Evolutionary conservation across 176 grass and related monocot species (phyloP), one percentile per base, ranked within the genome.

Genomic region (Hsuehochloa calcarea): DNA sequence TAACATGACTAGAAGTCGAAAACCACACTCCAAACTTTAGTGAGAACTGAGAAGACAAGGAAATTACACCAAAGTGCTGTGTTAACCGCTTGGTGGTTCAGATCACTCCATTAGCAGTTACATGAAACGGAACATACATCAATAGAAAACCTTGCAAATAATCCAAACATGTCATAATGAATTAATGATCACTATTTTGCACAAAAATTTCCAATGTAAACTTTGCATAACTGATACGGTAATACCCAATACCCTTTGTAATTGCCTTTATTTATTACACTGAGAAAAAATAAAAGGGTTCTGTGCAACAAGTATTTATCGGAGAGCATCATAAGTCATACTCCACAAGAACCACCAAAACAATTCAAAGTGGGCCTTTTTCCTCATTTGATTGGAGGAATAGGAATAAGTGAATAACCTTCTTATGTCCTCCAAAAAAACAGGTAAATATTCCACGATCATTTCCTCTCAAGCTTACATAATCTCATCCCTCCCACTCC

Each of bases 1-100:
- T 99, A 91, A 99, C 93, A 92, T 99, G 97, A 87, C 97, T 99
- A 55, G 97, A 96, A 87, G 97, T 99, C 46, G 88, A n/a, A 78
- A 99, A 80, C 92, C 94, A 99, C 66, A 96, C 93, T 40, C 97
- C 93, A 80, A 96, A 96, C 84, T 99, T 99, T 6, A 99, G 88
- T 31, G 91, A 96, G 83, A 99, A 99, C 86, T 31, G 91, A 96
- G 83, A 99, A 96, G 82, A 99, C 97, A 9, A 99, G 97, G 86
- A 99, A 99, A 87, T 99, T 99, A 74, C 96, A 96, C 90, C 93
- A 96, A 55, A 99, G 75, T 88, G 93, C 93, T 8, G 84, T 96
- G 77, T 81, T 96, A 89, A 99, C 97, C 45, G 97, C 97, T 86
- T 88, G 90, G 83, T 99, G 97, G 83, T 92, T 99, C 90, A 76